phyloP scores from a whole-genome alignment of 768 basidiomycete species.

The Erythrobasidium yunnanense region DNA sequence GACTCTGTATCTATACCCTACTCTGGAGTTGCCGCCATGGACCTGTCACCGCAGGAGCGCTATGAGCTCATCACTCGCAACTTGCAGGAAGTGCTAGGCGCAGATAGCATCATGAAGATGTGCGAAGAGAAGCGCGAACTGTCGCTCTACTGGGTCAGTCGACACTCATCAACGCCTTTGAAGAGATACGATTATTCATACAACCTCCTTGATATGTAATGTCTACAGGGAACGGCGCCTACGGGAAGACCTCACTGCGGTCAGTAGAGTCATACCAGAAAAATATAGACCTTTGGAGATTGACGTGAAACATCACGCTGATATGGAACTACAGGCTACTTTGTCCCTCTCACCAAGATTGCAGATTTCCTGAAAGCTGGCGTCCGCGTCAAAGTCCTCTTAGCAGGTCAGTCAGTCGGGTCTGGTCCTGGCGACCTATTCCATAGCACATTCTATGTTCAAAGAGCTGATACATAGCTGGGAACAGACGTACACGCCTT shows the following conservation, averaged over 20 bases:
- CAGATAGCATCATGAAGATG: slow-evolving; percentile 67
- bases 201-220: slow-evolving; percentile 23
- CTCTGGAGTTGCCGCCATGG: too few relatives aligned
- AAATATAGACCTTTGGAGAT: not conserved
- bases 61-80: slow-evolving; percentile 75
- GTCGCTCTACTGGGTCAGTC: slow-evolving; percentile 82
- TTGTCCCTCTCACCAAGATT: slow-evolving; percentile 86
- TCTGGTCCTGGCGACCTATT: too few relatives aligned
- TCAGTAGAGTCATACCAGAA: not conserved
- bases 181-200: slow-evolving; percentile 1
- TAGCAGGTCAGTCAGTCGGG: slow-evolving; percentile 57
- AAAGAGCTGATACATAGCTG: too few relatives aligned
- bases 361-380: slow-evolving; percentile 88
- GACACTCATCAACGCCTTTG: slow-evolving; percentile 45
- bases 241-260: slow-evolving; percentile 74
- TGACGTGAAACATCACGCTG: not conserved
- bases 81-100: slow-evolving; percentile 78
- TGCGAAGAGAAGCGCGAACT: slow-evolving; percentile 63
- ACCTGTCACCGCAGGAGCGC: slow-evolving; percentile 38
- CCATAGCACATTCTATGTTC: not conserved
- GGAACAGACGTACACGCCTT: slow-evolving; percentile 81
- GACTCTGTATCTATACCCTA: too few relatives aligned
- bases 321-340: slow-evolving; percentile 55
- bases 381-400: slow-evolving; percentile 72
- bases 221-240: slow-evolving; percentile 64